phyloP scores from a whole-genome alignment of 2,329 filamentous ascomycete species.

The Alternaria burnsii region DNA sequence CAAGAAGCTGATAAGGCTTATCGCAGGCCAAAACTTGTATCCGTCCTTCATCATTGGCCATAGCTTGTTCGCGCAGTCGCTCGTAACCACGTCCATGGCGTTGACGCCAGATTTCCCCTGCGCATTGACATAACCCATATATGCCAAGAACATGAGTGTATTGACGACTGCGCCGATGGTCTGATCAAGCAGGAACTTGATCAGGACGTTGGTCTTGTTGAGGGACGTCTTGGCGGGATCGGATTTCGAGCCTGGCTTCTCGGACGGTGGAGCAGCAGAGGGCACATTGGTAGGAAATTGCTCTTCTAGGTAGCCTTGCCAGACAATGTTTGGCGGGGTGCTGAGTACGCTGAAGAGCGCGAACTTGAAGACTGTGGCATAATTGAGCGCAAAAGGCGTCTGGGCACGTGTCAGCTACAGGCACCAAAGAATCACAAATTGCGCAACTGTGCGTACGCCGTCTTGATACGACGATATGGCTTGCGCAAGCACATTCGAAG shows the following conservation, averaged over 20 bases:
- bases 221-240: constrained; percentile 46
- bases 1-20: constrained; percentile 75
- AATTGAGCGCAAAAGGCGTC: constrained; percentile 70
- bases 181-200: constrained; percentile 75
- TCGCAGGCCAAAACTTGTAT: constrained; percentile 75
- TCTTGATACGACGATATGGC: constrained; percentile 69
- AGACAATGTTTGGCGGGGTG: constrained; percentile 84
- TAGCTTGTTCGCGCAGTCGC: constrained; percentile 61
- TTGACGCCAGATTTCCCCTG: constrained; percentile 42
- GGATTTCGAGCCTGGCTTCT: constrained; percentile 43
- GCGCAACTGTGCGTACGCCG: constrained; percentile 57
- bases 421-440: not conserved
- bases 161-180: constrained; percentile 71
- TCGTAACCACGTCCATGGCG: constrained; percentile 41
- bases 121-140: constrained; percentile 61
- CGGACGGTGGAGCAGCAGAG: constrained; percentile 28
- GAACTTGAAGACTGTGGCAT: constrained; percentile 77
- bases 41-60: constrained; percentile 65
- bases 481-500: constrained; percentile 79
- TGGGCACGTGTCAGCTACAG: constrained; percentile 44
- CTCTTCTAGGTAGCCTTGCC: constrained; percentile 82
- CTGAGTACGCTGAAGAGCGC: constrained; percentile 75
- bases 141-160: constrained; percentile 69
- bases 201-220: constrained; percentile 69
- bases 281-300: constrained; percentile 70